These are phyloP conservation scores for Sclerotinia trifoliorum DNA, from an alignment of 2,329 filamentous ascomycete species.

Conservation along the genomic window DNA sequence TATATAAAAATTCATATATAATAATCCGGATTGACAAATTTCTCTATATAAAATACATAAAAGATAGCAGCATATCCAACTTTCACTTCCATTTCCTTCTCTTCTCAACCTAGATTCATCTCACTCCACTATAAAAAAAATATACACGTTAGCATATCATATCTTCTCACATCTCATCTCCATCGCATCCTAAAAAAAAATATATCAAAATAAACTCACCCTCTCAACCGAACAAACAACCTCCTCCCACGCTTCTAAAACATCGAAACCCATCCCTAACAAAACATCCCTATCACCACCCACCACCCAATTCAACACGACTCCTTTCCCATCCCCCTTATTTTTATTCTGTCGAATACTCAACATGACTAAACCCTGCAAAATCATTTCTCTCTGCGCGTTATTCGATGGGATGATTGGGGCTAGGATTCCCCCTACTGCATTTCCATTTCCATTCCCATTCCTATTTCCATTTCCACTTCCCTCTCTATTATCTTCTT, in stretches of 20 bases:
- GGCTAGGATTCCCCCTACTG: slow-evolving; percentile 62
- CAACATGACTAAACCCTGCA: slow-evolving; percentile 64
- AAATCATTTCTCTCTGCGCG: slow-evolving; percentile 60
- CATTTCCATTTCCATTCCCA: slow-evolving; percentile 43
- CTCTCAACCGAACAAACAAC: slow-evolving; percentile 62
- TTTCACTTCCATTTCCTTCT: not conserved
- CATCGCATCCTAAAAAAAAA: not conserved
- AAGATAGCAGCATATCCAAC: not conserved
- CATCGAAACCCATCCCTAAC: slow-evolving; percentile 75
- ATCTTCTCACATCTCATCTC: not conserved
- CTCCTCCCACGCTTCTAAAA: slow-evolving; percentile 79
- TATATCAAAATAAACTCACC: slow-evolving; percentile 43
- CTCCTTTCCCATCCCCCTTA: slow-evolving; percentile 55
- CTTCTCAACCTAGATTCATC: slow-evolving; percentile 22
- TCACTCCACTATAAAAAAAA: slow-evolving; percentile 24
- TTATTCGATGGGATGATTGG: slow-evolving; percentile 60
- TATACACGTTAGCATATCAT: not conserved
- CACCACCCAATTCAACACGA: slow-evolving; percentile 51
- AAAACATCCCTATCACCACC: slow-evolving; percentile 57
- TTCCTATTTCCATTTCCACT: too few relatives aligned
- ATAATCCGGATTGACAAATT: not conserved
- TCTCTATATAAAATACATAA: not conserved
- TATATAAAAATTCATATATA: too few relatives aligned
- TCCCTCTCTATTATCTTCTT: not conserved
- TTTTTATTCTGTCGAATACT: slow-evolving; percentile 65